A percentile compares a stretch with the other conserved stretches of the same genome.
Evolutionary conservation across 2,329 filamentous ascomycete genomes (phyloP).

Genomic region (Lachnellula occidentalis): DNA sequence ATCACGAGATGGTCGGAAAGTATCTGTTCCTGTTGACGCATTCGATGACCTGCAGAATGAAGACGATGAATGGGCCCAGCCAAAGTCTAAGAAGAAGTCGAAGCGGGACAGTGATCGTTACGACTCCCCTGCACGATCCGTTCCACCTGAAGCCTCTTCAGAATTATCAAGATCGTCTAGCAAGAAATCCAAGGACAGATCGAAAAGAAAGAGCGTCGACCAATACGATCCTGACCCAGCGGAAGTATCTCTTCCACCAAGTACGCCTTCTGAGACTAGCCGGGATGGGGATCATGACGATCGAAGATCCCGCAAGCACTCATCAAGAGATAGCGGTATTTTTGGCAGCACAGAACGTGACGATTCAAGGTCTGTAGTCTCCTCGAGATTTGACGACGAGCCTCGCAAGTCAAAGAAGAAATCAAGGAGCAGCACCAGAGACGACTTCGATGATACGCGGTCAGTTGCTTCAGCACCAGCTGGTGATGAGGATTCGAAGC

Average conservation of each 20-base stretch:
- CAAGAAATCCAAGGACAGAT: slow-evolving; percentile 22
- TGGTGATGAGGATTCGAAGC: slow-evolving; percentile 32
- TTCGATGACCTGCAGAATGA: slow-evolving; percentile 29
- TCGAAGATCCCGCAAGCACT: slow-evolving; percentile 31
- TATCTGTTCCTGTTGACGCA: slow-evolving; percentile 28
- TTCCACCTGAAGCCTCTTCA: slow-evolving; percentile 9
- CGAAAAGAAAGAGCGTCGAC: slow-evolving; percentile 17
- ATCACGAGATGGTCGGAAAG: slow-evolving; percentile 12
- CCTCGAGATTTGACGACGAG: slow-evolving; percentile 32
- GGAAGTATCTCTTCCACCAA: slow-evolving; percentile 26
- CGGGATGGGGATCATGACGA: slow-evolving; percentile 31
- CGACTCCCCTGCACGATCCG: slow-evolving; percentile 21
- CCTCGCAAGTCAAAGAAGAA: slow-evolving; percentile 31
- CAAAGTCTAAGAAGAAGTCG: slow-evolving; percentile 36
- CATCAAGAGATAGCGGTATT: slow-evolving; percentile 36
- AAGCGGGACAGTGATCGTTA: slow-evolving; percentile 30
- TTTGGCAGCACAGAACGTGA: slow-evolving; percentile 36
- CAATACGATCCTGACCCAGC: slow-evolving; percentile 26
- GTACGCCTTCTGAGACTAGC: slow-evolving; percentile 25
- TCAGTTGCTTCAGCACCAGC: slow-evolving; percentile 41
- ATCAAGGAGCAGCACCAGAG: slow-evolving; percentile 35
- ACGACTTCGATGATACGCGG: slow-evolving; percentile 44
- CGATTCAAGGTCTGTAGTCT: slow-evolving; percentile 45
- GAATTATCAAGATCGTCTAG: slow-evolving; percentile 22
- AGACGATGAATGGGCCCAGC: slow-evolving; percentile 34